Evolutionary conservation across 805 yeast species (phyloP).

Genomic region (Yamadazyma olivae): DNA sequence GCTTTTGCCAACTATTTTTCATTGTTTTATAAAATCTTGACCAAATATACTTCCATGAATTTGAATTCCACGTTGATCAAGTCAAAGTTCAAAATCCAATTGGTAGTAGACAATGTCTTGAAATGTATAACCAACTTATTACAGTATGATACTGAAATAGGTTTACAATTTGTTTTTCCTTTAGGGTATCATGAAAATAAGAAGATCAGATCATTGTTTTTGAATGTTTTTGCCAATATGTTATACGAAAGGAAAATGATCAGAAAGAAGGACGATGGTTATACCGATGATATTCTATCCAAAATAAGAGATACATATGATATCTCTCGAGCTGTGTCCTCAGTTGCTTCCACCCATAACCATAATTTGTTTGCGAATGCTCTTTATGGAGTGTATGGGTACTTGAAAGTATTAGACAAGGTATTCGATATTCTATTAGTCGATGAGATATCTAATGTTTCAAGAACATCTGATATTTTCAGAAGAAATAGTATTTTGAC

Average conservation of each 20-base stretch:
- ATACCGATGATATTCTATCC: constrained; percentile 22
- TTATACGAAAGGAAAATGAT: constrained; percentile 34
- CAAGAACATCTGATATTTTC: constrained; percentile 67
- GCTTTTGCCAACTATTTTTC: constrained; percentile 71
- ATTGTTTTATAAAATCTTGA: constrained; percentile 51
- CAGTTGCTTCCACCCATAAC: constrained; percentile 63
- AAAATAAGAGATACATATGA: constrained; percentile 37
- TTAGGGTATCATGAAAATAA: constrained; percentile 71
- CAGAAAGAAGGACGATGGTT: constrained; percentile 24
- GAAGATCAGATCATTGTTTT: constrained; percentile 65
- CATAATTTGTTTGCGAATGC: constrained; percentile 70
- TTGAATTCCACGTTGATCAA: constrained; percentile 10
- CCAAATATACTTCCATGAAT: constrained; percentile 34
- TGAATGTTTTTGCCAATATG: constrained; percentile 75
- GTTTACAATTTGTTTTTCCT: constrained; percentile 71
- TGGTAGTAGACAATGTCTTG: constrained; percentile 61
- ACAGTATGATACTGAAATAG: constrained; percentile 72
- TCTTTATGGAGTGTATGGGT: constrained; percentile 51
- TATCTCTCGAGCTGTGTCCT: constrained; percentile 51
- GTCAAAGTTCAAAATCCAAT: constrained; percentile 51
- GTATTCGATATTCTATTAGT: constrained; percentile 54
- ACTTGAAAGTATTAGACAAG: constrained; percentile 32
- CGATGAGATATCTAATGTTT: constrained; percentile 59
- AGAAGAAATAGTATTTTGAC: constrained; percentile 84
- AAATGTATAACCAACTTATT: constrained; percentile 65